phyloP scores from a whole-genome alignment of 2,329 filamentous ascomycete species.

The Colletotrichum caudatum region DNA sequence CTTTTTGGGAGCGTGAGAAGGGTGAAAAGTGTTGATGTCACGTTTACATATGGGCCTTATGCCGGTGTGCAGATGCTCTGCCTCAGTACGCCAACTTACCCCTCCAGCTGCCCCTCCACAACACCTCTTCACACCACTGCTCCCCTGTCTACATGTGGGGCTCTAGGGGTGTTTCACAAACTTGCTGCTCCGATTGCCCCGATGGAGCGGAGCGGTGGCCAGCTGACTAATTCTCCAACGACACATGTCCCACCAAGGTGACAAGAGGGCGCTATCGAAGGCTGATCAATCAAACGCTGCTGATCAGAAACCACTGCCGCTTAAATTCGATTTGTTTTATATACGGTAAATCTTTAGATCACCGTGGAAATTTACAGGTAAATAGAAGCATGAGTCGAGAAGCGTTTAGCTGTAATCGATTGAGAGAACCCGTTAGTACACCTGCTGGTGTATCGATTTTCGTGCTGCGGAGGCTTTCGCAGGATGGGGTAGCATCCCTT shows the following conservation, averaged over 20 bases:
- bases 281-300: not conserved
- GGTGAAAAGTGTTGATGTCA: constrained; percentile 30
- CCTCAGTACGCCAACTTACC: constrained; percentile 17
- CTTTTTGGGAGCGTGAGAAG: not conserved
- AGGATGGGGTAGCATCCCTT: not conserved
- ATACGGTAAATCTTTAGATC: no score
- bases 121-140: constrained; percentile 13
- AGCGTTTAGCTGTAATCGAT: not conserved
- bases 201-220: constrained; percentile 14
- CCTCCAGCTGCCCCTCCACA: constrained; percentile 37
- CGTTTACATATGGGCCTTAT: constrained; percentile 10
- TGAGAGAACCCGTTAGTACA: not conserved
- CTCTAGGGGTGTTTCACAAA: constrained; percentile 10
- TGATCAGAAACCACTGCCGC: not conserved
- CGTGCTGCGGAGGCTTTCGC: not conserved
- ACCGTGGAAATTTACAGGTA: not conserved
- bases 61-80: not conserved
- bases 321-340: not conserved
- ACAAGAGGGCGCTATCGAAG: not conserved
- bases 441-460: not conserved
- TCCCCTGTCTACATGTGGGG: constrained; percentile 23
- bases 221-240: constrained; percentile 39
- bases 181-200: constrained; percentile 40
- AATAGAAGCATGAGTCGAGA: not conserved
- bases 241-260: constrained; percentile 34